Evolutionary conservation across 169 alveolate genomes (phyloP), one percentile per base, ranked within the genome.

Genomic region (Eimeria sp.): DNA sequence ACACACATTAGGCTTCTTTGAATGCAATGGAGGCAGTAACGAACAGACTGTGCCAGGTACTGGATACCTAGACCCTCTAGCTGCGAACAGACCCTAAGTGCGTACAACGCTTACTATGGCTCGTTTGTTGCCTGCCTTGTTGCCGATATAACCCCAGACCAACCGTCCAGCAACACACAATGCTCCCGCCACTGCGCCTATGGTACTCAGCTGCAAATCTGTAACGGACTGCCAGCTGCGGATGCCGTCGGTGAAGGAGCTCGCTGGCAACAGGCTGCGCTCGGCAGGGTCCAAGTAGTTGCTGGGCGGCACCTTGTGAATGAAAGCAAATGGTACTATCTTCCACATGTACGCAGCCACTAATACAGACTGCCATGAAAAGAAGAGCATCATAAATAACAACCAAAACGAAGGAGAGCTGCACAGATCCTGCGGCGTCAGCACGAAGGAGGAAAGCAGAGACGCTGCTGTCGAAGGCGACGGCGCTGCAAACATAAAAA

Each of bases 341-440:
- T 93, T 93, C 96, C 96, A 93, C 74, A 83, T 77, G 87, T 80
- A 77, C 25, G 89, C 93, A 14, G 90, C 89, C 66, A 93, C 89
- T 33, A 93, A 46, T 46, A 93, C 93, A 52, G 96, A 93, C 71
- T 93, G 96, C 96, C 96, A 93, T 14, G 94, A 93, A 33, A 93
- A 82, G 66, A 93, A 66, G 80, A 93, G 88, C 96, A 93, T 93
- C 89, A 80, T 74, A 56, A 93, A 93, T 71, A 93, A 88, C 64
- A 80, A 89, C 96, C 96, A 93, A 60, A 93, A 93, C 33, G 96
- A 93, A 6, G 80, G 80, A 23, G 96, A 93, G 85, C 96, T 93
- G 89, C 85, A 83, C 18, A 93, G 89, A 60, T 93, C 96, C 80
- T 93, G 96, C 43, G 96, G 96, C 9, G 96, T 93, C 58, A 93